Base-by-base conservation (phyloP, 2,329 filamentous ascomycete species). In the Calonectria henricotiae region DNA sequence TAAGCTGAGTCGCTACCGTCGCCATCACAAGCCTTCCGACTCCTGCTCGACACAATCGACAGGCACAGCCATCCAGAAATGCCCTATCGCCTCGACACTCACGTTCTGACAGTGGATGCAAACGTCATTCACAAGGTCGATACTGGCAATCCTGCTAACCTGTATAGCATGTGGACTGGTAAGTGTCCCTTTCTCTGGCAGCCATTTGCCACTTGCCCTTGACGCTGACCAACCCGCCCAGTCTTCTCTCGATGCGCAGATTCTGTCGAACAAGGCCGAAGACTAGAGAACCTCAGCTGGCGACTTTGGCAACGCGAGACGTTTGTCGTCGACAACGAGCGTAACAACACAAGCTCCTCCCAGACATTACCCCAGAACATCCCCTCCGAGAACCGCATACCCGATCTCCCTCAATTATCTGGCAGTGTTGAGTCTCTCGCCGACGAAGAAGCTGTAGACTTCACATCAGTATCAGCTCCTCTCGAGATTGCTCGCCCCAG, bases 131-230 rank as follows among this genome's bases (percentile, higher is more conserved):
- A 96, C 87, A 94, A 97, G 82, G 94, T 98, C 79, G 95, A 98
- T 84, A 98, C 96, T 1, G 89, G 92, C 76, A 97, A 97, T 82
- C 92, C 94, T 32, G 94, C 97, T 84, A 97, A 95, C 80, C 90
- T 98, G 62, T 97, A 96, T 85, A 95, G 94, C 86, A 97, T 98
- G 90, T 98, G 95, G 95, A 96, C 94, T 82, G 94, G 95, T 97
- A 85, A 89, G 93, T 88, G 27, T n/a, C 67, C 32, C 62, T 60
- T 43, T 35, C 54, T 49, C 30, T 11, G 17, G 43, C 63, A 65
- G 25, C 49, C 54, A 15, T 46, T 61, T 70, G 44, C 64, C 54
- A 65, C 61, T 27, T 68, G 58, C 49, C 47, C 65, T 69, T 65
- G 62, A 75, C 72, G 75, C 82, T 85, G 76, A 85, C 80, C 68